These are phyloP conservation scores for Galeopsis tetrahit DNA, from an alignment of 257 asterid genomes.

Conservation along the genomic window DNA sequence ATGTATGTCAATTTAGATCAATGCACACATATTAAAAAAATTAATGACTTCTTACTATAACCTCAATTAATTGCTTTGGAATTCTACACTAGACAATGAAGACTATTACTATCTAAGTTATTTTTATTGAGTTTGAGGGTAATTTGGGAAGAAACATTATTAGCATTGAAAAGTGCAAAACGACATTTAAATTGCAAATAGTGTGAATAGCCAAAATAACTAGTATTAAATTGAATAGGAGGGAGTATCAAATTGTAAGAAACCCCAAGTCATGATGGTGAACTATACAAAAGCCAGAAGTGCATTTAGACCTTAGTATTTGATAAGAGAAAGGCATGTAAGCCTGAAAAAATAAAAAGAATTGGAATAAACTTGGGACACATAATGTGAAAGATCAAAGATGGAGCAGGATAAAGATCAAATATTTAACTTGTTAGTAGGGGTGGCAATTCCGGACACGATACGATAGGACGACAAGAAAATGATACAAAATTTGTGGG, in stretches of 20 bases:
- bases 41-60: no score
- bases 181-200: no score
- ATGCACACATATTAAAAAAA: no score
- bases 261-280: not conserved
- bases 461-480: not conserved
- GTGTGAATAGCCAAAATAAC: no score
- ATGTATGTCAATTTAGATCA: no score
- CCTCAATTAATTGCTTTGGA: no score
- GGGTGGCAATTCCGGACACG: not conserved
- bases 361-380: not conserved
- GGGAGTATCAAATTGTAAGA: not conserved
- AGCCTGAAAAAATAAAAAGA: not conserved
- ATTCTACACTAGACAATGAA: no score
- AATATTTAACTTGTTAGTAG: not conserved
- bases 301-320: not conserved
- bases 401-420: not conserved
- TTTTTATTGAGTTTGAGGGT: no score
- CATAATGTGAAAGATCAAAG: not conserved
- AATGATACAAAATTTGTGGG: not conserved
- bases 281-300: slow-evolving; percentile 15
- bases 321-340: slow-evolving; percentile 16
- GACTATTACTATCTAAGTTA: no score
- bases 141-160: no score
- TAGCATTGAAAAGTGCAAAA: no score
- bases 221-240: no score